Evolutionary conservation across 1,139 yeast genomes (phyloP).

Genomic region (Pichia sp.): DNA sequence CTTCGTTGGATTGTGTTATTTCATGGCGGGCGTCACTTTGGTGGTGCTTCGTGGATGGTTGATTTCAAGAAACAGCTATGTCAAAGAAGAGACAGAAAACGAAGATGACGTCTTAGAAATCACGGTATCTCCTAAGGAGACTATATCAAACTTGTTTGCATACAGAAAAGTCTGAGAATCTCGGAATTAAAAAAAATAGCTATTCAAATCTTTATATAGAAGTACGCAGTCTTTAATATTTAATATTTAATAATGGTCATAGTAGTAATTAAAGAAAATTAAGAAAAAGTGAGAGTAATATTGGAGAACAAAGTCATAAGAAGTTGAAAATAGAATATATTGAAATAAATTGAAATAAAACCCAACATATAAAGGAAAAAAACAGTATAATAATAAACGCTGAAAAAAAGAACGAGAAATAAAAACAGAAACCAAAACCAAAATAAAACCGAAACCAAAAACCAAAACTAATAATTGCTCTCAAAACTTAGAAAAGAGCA

Average conservation of each 20-base stretch:
- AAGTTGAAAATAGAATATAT: not conserved
- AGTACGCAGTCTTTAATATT: not conserved
- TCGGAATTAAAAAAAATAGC: not conserved
- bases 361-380: not conserved
- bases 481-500: not conserved
- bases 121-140: slow-evolving; percentile 5
- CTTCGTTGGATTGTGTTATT: slow-evolving; percentile 49
- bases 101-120: slow-evolving; percentile 19
- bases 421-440: too few species aligned
- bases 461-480: not conserved
- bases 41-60: slow-evolving; percentile 47
- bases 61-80: slow-evolving; percentile 41
- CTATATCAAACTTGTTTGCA: not conserved
- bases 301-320: not conserved
- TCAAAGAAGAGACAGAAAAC: slow-evolving; percentile 24
- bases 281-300: not conserved
- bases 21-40: slow-evolving; percentile 39
- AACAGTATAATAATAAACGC: not conserved
- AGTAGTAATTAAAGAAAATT: not conserved
- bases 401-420: not conserved
- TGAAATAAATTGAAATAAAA: not conserved
- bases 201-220: slow-evolving; percentile 2
- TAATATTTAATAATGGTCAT: too few species aligned
- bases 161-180: not conserved
- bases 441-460: not conserved